Evolutionary conservation across 495 filamentous ascomycete species (phyloP), one percentile per base, ranked within the genome.

Genomic region (Bombardia bombarda): DNA sequence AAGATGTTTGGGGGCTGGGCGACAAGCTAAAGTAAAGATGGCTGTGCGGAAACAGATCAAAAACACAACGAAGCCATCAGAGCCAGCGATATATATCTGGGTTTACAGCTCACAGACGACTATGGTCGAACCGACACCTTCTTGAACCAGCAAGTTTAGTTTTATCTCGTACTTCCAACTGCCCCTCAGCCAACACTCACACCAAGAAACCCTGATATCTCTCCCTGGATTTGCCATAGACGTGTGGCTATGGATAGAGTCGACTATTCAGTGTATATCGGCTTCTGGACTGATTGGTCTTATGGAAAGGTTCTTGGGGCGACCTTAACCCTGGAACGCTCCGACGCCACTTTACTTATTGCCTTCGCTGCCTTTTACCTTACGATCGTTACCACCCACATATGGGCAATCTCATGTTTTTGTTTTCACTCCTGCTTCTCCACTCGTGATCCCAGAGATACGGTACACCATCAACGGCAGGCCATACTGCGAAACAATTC

Each of bases 251-350:
- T 28, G 26, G 13, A 13, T 13, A 28, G 9, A 8, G 26, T 28
- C 34, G 10, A 37, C 10, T 37, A 42, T 18, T 10, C 21, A 4
- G 45, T 55, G 5, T 32, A 50, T 18, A 20, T 48, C 7, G 53
- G 56, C 7, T 9, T 45, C 34, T 60, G 56, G 56, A 51, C 41
- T 8, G 52, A 59, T 28, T 59, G 52, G 52, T 56, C 52, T 3
- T 30, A 45, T 6, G 56, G 56, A 17, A 28, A 32, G 21, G 23
- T 52, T 0, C 33, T 52, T 4, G 56, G 56, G 1, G 32, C 41
- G 1, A 60, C 56, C 1, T 32, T 56, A 0, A 60, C 56, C 7
- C 34, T 52, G 31, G 40, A 18, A 14, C 39, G 45, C 24, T n/a
- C 20, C 4, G 28, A 50, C 18, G 56, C 41, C 18, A 53, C 43